Percentiles rank a stretch among this genome's conserved stretches.
These are phyloP conservation scores for Helotiales sp. DNA, from an alignment of 2,329 filamentous ascomycete genomes.

Conservation along the genomic window DNA sequence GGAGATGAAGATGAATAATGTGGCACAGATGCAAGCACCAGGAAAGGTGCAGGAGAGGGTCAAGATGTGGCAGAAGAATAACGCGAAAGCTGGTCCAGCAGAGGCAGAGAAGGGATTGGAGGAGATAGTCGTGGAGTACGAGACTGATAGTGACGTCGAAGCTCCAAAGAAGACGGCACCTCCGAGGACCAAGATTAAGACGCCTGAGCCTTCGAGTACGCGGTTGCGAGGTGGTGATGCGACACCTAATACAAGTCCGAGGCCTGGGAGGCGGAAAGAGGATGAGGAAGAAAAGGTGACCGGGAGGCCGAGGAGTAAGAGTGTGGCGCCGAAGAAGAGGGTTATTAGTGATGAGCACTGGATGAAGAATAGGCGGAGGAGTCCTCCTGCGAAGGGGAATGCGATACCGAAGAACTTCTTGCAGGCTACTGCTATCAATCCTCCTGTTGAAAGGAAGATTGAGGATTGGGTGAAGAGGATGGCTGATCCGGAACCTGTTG, in stretches of 20 bases:
- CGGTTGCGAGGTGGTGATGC: too few species aligned
- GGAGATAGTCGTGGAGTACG: conserved; percentile 59
- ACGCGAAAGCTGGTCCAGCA: conserved; percentile 62
- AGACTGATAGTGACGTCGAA: conserved; percentile 62
- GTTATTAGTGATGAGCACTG: conserved; percentile 94
- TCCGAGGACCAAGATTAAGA: conserved; percentile 50
- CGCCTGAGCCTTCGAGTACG: background rate
- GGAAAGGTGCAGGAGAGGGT: conserved; percentile 76
- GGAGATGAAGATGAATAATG: conserved; percentile 51
- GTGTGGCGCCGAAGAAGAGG: conserved; percentile 71
- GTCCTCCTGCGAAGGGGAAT: conserved; percentile 42
- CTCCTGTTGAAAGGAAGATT: conserved; percentile 58
- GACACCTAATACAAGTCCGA: too few species aligned
- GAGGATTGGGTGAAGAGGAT: conserved; percentile 55
- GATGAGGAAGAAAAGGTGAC: conserved; percentile 26
- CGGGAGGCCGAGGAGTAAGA: conserved; percentile 26
- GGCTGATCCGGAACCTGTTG: conserved; percentile 4
- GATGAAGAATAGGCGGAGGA: conserved; percentile 58
- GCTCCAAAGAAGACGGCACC: conserved; percentile 1
- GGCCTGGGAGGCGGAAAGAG: conserved; percentile 22
- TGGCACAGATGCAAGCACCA: conserved; percentile 59
- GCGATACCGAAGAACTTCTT: conserved; percentile 59
- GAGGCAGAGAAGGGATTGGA: conserved; percentile 53
- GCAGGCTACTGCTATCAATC: conserved; percentile 52
- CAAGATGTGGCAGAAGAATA: conserved; percentile 80